Percentiles rank a stretch among this genome's conserved stretches.
Conservation (phyloP, 169 alveolate species). For the Toxoplasma gondii region DNA sequence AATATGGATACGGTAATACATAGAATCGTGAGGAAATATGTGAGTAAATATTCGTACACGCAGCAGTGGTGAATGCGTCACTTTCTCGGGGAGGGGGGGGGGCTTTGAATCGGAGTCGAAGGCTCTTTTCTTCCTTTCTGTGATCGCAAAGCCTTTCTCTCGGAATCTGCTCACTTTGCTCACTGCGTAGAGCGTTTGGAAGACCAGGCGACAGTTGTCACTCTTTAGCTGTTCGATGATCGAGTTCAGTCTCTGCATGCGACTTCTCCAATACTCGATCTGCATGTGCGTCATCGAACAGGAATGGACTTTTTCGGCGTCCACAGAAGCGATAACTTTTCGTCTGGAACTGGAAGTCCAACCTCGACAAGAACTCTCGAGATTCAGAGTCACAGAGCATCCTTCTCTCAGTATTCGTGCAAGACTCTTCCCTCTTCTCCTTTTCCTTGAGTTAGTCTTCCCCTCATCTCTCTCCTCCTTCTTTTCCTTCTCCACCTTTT, state of each 20-base stretch:
- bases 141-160: background rate
- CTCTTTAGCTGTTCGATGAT: conserved; percentile 89
- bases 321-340: no score
- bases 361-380: no score
- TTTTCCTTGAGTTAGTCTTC: no score
- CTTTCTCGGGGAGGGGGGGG: background rate
- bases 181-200: conserved; percentile 76
- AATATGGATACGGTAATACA: background rate
- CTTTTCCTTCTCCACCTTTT: no score
- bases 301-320: background rate
- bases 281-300: conserved; percentile 63
- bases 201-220: conserved; percentile 85
- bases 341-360: no score
- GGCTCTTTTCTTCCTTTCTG: background rate
- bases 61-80: background rate
- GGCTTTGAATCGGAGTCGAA: background rate
- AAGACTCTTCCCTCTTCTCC: no score
- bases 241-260: conserved; percentile 90
- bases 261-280: conserved; percentile 91
- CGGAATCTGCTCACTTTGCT: conserved; percentile 26
- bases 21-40: no score
- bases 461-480: no score
- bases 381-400: no score
- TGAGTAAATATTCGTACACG: background rate
- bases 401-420: no score